These are phyloP conservation scores for Hippophae tibetana DNA, from an alignment of 306 rosid genomes.

Conservation along the genomic window DNA sequence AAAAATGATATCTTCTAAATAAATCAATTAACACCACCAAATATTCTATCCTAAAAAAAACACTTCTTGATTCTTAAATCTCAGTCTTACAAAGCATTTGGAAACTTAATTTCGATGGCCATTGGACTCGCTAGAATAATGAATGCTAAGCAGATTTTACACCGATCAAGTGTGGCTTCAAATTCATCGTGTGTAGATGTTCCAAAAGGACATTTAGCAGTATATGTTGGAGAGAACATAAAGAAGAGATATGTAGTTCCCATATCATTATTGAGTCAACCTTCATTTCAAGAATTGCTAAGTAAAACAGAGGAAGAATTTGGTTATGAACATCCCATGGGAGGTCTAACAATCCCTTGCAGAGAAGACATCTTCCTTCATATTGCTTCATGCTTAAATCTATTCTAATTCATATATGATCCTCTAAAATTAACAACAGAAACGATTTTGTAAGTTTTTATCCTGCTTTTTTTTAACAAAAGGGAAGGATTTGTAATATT, in stretches of 20 bases:
- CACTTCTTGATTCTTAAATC: neutral
- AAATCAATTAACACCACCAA: neutral
- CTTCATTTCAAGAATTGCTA: constrained; percentile 26
- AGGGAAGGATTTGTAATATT: no score
- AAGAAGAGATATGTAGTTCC: constrained; percentile 42
- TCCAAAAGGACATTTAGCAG: constrained; percentile 42
- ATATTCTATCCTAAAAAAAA: constrained; percentile 1
- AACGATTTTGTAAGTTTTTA: no score
- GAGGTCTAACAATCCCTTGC: neutral
- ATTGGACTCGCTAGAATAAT: constrained; percentile 4
- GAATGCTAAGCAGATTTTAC: constrained; percentile 29
- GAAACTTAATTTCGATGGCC: constrained; percentile 12
- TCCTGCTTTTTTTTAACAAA: no score
- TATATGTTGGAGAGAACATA: constrained; percentile 40
- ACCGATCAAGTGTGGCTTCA: constrained; percentile 17
- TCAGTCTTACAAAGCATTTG: constrained; percentile 3
- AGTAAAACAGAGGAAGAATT: constrained; percentile 13
- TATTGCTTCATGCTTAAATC: no score
- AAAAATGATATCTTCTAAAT: neutral
- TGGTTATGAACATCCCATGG: no score
- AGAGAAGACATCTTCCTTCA: no score
- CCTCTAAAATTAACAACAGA: no score
- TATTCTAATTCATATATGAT: no score
- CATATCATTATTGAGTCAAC: constrained; percentile 19
- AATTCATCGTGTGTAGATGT: constrained; percentile 12